Conservation (phyloP, 2,329 filamentous ascomycete genomes). For the Aspergillus alliaceus region DNA sequence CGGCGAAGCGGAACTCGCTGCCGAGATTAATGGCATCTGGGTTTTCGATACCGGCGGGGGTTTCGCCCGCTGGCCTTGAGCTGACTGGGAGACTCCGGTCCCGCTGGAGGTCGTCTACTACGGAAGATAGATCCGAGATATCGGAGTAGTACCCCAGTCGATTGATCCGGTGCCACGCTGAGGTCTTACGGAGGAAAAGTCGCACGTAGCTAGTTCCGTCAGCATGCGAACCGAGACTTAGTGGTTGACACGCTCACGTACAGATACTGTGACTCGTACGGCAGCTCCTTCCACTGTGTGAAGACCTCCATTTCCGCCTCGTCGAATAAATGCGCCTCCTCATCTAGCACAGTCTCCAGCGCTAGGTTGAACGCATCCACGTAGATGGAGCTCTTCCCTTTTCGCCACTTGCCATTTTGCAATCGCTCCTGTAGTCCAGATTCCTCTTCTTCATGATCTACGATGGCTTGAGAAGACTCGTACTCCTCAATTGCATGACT, state of each 20-base stretch:
- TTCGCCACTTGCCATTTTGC: conserved; percentile 64
- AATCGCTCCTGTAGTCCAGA: conserved; percentile 51
- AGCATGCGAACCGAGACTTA: conserved; percentile 8
- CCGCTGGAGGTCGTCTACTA: conserved; percentile 65
- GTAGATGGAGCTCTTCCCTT: conserved; percentile 85
- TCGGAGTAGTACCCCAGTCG: conserved; percentile 79
- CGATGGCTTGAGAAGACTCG: conserved; percentile 63
- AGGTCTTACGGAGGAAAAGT: conserved; percentile 87
- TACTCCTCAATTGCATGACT: conserved; percentile 77
- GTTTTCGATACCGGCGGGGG: conserved; percentile 51
- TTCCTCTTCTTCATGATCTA: conserved; percentile 45
- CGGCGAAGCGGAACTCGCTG: conserved; percentile 72
- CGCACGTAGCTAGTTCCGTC: conserved; percentile 70
- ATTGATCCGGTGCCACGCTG: conserved; percentile 82
- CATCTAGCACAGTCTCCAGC: conserved; percentile 81
- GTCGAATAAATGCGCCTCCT: conserved; percentile 86
- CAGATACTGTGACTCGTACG: conserved; percentile 89
- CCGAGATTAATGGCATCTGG: conserved; percentile 53
- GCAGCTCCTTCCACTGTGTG: conserved; percentile 67
- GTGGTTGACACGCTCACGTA: conserved; percentile 48
- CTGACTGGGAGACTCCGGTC: conserved; percentile 55
- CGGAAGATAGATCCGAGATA: conserved; percentile 69
- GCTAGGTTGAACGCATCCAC: conserved; percentile 96
- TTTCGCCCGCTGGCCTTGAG: conserved; percentile 28
- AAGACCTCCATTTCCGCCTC: conserved; percentile 77